phyloP scores from a whole-genome alignment of 2,329 filamentous ascomycete genomes.

The Colletotrichum simmondsii region DNA sequence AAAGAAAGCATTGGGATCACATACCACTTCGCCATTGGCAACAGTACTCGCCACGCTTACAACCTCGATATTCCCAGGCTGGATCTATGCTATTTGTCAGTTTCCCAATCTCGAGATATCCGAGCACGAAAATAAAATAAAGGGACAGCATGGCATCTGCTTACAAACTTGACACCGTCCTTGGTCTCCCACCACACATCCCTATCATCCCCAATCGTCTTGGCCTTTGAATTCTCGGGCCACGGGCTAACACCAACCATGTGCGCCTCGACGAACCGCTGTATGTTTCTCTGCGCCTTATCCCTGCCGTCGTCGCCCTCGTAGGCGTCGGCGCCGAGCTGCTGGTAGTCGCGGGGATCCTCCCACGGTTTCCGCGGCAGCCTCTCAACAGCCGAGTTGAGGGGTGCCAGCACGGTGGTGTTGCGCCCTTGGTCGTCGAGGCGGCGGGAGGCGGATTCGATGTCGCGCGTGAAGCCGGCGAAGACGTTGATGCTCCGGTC shows the following conservation, averaged over 20 bases:
- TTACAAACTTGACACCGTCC: constrained; percentile 74
- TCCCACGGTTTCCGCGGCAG: constrained; percentile 91
- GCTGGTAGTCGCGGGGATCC: constrained; percentile 76
- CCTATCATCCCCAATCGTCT: constrained; percentile 71
- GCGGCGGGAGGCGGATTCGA: constrained; percentile 74
- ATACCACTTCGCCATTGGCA: constrained; percentile 84
- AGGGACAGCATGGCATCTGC: constrained; percentile 41
- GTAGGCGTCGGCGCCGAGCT: constrained; percentile 77
- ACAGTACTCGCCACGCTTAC: constrained; percentile 79
- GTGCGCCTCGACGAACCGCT: constrained; percentile 87
- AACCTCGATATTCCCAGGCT: constrained; percentile 85
- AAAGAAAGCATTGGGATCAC: constrained; percentile 38
- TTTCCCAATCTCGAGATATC: neutral
- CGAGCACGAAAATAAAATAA: too few species aligned
- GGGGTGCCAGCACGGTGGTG: constrained; percentile 87
- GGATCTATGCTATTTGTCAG: constrained; percentile 61
- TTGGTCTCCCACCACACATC: constrained; percentile 86
- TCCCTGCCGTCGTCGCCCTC: constrained; percentile 79
- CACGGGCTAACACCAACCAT: constrained; percentile 82
- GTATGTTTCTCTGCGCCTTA: constrained; percentile 80
- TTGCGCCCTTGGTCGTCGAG: constrained; percentile 75
- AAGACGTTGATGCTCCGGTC: constrained; percentile 86
- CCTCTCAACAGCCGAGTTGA: constrained; percentile 82
- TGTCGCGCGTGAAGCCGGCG: constrained; percentile 81
- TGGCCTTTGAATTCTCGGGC: constrained; percentile 72